A percentile compares a stretch with the other conserved stretches of the same genome.
Conservation (phyloP, 225 moss, liverwort and hornwort genomes). For the Sphagnum contortum region DNA sequence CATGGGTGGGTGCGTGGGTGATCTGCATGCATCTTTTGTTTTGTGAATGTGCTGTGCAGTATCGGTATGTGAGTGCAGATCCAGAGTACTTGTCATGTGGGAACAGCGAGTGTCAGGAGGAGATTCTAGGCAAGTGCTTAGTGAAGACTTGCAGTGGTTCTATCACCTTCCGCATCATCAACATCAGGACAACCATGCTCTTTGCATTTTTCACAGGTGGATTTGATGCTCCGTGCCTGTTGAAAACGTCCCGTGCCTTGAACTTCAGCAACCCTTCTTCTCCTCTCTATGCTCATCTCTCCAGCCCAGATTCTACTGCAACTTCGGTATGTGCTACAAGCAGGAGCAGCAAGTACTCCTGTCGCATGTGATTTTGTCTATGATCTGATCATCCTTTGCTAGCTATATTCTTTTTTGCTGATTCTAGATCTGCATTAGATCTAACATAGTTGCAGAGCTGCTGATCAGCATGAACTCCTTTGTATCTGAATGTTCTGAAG, state of each 20-base stretch:
- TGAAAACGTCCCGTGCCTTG: constrained; percentile 18
- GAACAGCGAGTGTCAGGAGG: constrained; percentile 10
- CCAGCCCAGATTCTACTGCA: constrained; percentile 41
- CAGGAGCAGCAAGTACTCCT: too few species aligned
- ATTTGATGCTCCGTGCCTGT: constrained; percentile 29
- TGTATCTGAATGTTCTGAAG: background rate
- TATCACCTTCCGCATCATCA: constrained; percentile 57
- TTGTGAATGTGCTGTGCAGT: constrained; percentile 23
- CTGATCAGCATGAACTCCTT: background rate
- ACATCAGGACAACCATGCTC: constrained; percentile 34
- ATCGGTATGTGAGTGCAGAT: constrained; percentile 23
- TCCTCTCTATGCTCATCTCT: constrained; percentile 39
- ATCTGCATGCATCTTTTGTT: background rate
- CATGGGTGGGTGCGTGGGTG: background rate
- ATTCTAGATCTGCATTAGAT: too few species aligned
- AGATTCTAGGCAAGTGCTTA: constrained; percentile 2
- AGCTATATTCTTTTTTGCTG: too few species aligned
- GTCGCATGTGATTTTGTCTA: too few species aligned
- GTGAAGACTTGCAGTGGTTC: constrained; percentile 37
- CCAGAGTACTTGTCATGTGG: constrained; percentile 30
- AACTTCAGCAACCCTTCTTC: constrained; percentile 45
- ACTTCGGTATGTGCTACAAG: constrained; percentile 18
- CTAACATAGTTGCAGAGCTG: too few species aligned
- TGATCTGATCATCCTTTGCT: too few species aligned
- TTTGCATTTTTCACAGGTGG: constrained; percentile 48